Base-by-base conservation (phyloP, 495 filamentous ascomycete species). In the Xylaria sp. region DNA sequence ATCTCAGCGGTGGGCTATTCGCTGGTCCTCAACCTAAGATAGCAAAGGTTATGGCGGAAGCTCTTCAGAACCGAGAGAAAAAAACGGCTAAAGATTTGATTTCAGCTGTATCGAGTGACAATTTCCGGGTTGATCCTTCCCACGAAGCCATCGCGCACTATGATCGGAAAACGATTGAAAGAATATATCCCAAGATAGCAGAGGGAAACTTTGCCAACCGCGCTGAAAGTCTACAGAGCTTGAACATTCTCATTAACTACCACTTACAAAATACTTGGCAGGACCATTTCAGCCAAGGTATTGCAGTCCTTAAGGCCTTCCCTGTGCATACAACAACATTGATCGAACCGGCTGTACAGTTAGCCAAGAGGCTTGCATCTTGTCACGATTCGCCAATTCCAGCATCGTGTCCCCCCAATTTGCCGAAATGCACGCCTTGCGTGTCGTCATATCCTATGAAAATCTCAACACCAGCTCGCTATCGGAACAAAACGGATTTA, bases 181-280 rank as follows among this genome's bases (percentile, higher is more conserved):
- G 80, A 5, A 84, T 84, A 66, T 98, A 97, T 80, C 79, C 86
- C 44, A 80, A 87, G 15, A 84, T 97, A 29, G 85, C 85, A 1
- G 87, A 91, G 66, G 90, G 91, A 52, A 84, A 91, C 44, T 70
- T 79, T 26, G 77, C 80, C n/a, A 82, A 82, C 57, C 85, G 85
- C 24, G 85, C 85, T 8, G 81, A 84, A 24, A 92, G 91, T 12
- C 84, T 93, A 48, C 79, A 82, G 66, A 79, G 83, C 37, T 86
- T 98, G 53, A 90, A 90, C 43, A 79, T 88, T 26, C 88, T 99
- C 61, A 93, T 98, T 74, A 93, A 93, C 76, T 85, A 90, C 0
- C 96, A 99, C 77, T 87, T 98, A 14, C 96, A 98, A 76, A 89
- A 85, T 61, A 93, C 90, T 58, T 97, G 94, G 85, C 93, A 95